These are phyloP conservation scores for Cyphellophora europaea DNA, from an alignment of 2,329 filamentous ascomycete species.

Conservation along the genomic window DNA sequence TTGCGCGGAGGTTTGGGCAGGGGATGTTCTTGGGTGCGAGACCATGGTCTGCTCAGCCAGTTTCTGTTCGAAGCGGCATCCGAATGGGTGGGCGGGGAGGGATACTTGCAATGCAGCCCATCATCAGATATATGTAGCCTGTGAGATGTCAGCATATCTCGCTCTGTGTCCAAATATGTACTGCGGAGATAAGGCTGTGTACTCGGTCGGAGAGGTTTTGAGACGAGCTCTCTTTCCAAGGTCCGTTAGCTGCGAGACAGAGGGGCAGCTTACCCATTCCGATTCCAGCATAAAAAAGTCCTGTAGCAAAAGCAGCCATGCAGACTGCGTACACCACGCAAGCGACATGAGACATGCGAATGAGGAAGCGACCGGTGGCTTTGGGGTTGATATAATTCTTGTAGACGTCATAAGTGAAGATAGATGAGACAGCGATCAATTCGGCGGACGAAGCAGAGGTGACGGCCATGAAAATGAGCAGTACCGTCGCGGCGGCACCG, in stretches of 20 bases:
- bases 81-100: too few relatives aligned
- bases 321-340: slow-evolving; percentile 66
- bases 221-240: too few relatives aligned
- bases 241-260: too few relatives aligned
- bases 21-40: too few relatives aligned
- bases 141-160: slow-evolving; percentile 5
- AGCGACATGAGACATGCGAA: slow-evolving; percentile 67
- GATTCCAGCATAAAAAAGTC: slow-evolving; percentile 64
- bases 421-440: slow-evolving; percentile 78
- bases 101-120: slow-evolving; percentile 89
- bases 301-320: slow-evolving; percentile 71
- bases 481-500: slow-evolving; percentile 66
- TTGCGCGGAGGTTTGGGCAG: too few relatives aligned
- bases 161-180: too few relatives aligned
- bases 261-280: slow-evolving; percentile 61
- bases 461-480: slow-evolving; percentile 85
- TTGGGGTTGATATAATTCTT: slow-evolving; percentile 74
- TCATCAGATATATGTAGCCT: slow-evolving; percentile 74
- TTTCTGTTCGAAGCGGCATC: too few relatives aligned
- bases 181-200: background rate
- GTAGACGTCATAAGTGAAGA: slow-evolving; percentile 83
- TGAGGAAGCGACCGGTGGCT: slow-evolving; percentile 66
- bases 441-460: slow-evolving; percentile 76
- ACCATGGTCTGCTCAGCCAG: too few relatives aligned
- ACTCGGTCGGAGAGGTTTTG: too few relatives aligned